Base-by-base conservation (phyloP, 768 basidiomycete genomes). In the Phylloporus sp. region DNA sequence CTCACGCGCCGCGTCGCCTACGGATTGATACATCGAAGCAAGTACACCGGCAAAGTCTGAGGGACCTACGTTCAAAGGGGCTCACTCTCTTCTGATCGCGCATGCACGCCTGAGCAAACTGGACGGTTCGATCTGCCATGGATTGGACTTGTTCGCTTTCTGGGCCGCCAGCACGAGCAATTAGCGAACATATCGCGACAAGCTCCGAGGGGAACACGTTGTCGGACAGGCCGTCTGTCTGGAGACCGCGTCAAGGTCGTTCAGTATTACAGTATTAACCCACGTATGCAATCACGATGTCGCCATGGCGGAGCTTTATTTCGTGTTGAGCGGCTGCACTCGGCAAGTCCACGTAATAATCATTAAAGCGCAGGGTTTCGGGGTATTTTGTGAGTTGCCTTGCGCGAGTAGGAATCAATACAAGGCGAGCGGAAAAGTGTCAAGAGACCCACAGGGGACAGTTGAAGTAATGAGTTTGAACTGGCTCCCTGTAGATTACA, bases 41-140 rank as follows among this genome's bases (percentile, higher is more conserved):
- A 45, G 28, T 36, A 11, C 21, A 52, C 29, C 13, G n/a, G 29
- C n/a, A 17, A 38, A 35, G 38, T 7, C 38, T 22, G 46, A 42
- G 20, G 21, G 7, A 69, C 81, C 58, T 61, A 79, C 84, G 76
- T 66, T 87, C 81, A 55, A 90, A 91, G 2, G 89, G 89, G 62
- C 82, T 86, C 24, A 78, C 71, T 55, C 82, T 70, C 44, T 68
- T 73, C 50, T 74, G 77, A 58, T 79, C 81, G 49, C 66, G 69
- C 89, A 91, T 90, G 60, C 84, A 87, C 22, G 70, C 64, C 49
- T 71, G 73, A 3, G 89, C 77, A 56, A 86, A 84, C 27, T 83
- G 75, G 3, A 90, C 79, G 40, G 89, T 70, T 18, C 80, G 76
- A 56, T 89, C 80, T 7, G 89, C 84, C 63, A 91, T 82, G 13